Percentiles rank a stretch among this genome's conserved stretches.
phyloP scores from a whole-genome alignment of 83 land plant genomes.

The Picea engelmannii region DNA sequence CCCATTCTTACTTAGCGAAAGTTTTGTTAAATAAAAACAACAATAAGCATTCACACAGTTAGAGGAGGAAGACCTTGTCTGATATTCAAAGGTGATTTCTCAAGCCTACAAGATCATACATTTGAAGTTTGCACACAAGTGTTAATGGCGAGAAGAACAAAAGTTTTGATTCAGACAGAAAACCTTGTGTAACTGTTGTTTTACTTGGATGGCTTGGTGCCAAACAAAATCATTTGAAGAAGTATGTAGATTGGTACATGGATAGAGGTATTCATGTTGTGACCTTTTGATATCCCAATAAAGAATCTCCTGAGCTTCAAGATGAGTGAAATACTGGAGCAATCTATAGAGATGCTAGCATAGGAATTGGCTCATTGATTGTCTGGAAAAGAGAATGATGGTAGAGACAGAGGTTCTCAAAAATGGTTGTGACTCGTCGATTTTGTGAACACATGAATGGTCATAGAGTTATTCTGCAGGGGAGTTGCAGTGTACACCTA shows the following conservation, averaged over 20 bases:
- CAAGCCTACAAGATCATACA: too few species aligned
- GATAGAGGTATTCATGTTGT: conserved; percentile 72
- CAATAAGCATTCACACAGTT: too few species aligned
- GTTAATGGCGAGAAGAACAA: background rate
- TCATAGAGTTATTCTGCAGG: too few species aligned
- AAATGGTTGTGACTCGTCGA: too few species aligned
- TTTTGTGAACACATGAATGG: too few species aligned
- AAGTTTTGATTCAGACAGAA: conserved; percentile 1
- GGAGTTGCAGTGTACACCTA: too few species aligned
- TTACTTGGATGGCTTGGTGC: conserved; percentile 98
- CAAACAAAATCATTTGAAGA: conserved; percentile 74
- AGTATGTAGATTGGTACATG: conserved; percentile 83
- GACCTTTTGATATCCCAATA: conserved; percentile 68
- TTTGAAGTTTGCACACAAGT: too few species aligned
- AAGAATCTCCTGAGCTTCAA: conserved; percentile 58
- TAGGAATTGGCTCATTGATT: conserved; percentile 61
- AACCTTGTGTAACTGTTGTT: conserved; percentile 59
- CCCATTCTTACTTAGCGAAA: too few species aligned
- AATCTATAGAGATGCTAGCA: conserved; percentile 46
- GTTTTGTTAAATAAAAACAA: too few species aligned
- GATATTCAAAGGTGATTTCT: too few species aligned
- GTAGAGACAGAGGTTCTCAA: conserved; percentile 55
- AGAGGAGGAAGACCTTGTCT: too few species aligned
- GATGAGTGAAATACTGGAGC: conserved; percentile 57
- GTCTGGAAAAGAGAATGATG: conserved; percentile 43